These are phyloP conservation scores for Jaapia argillacea DNA, from an alignment of 768 basidiomycete species.

Conservation along the genomic window DNA sequence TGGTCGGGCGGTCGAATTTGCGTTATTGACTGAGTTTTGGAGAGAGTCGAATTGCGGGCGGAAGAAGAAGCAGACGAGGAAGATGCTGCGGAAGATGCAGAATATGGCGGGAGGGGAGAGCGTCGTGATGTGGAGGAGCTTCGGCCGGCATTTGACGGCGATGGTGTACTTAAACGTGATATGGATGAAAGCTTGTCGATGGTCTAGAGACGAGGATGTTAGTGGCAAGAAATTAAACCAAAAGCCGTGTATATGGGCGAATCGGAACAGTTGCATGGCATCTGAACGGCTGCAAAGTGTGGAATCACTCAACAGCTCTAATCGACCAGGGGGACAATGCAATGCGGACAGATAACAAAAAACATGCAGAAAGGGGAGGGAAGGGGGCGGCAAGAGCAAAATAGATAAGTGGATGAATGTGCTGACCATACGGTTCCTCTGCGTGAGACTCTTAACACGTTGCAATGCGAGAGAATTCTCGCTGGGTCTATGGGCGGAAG, in stretches of 20 bases:
- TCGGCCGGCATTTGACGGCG: constrained; percentile 28
- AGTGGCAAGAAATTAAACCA: constrained; percentile 1
- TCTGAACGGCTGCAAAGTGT: no score
- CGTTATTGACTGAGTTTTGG: constrained; percentile 19
- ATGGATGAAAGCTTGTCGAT: constrained; percentile 58
- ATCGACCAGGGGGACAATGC: no score
- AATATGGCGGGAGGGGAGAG: constrained; percentile 26
- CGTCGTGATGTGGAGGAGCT: constrained; percentile 17
- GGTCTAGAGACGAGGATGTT: constrained; percentile 33
- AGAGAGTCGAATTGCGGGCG: no score
- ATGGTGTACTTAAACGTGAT: constrained; percentile 47
- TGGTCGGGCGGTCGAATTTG: constrained; percentile 22
- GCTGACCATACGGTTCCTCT: constrained; percentile 66
- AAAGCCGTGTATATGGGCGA: constrained; percentile 8
- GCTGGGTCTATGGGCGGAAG: constrained; percentile 23
- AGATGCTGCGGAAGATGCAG: constrained; percentile 24
- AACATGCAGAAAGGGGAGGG: constrained; percentile 1
- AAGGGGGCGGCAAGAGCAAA: constrained; percentile 4
- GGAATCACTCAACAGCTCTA: no score
- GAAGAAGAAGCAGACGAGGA: constrained; percentile 23
- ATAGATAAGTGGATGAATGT: no score
- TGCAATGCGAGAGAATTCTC: constrained; percentile 53
- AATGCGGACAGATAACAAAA: not conserved
- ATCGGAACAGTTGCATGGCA: not conserved
- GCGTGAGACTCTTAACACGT: constrained; percentile 58